A percentile compares a stretch with the other conserved stretches of the same genome.
These are phyloP conservation scores for Leptoxyphium fumago DNA, from an alignment of 2,329 filamentous ascomycete species.

Conservation along the genomic window DNA sequence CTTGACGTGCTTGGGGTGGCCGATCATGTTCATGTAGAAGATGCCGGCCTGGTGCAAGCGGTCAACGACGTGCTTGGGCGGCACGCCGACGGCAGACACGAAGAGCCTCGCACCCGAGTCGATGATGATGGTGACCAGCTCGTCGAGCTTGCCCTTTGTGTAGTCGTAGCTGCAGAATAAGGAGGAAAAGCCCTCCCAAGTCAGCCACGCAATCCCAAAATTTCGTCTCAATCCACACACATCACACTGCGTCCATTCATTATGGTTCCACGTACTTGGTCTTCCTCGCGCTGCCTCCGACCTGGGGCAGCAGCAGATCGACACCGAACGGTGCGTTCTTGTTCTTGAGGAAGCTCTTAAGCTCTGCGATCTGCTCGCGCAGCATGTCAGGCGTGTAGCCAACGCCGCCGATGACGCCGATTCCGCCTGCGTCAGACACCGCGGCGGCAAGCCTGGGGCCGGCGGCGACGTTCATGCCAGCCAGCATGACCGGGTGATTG, in stretches of 20 bases:
- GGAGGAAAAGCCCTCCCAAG: not conserved
- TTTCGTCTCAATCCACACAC: not conserved
- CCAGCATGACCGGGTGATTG: slow-evolving; percentile 88
- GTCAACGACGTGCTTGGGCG: slow-evolving; percentile 77
- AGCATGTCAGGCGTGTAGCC: slow-evolving; percentile 97
- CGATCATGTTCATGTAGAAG: slow-evolving; percentile 99
- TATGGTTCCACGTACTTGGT: slow-evolving; percentile 50
- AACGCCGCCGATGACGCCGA: slow-evolving; percentile 91
- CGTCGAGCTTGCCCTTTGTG: slow-evolving; percentile 94
- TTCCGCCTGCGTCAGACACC: slow-evolving; percentile 89
- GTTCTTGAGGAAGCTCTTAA: slow-evolving; percentile 76
- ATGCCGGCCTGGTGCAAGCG: slow-evolving; percentile 76
- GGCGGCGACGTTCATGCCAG: slow-evolving; percentile 98
- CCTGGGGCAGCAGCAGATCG: slow-evolving; percentile 83
- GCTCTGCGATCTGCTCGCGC: slow-evolving; percentile 80
- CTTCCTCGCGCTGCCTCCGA: slow-evolving; percentile 86
- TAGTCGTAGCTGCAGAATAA: slow-evolving; percentile 70
- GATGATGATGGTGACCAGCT: slow-evolving; percentile 84
- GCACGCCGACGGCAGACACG: slow-evolving; percentile 90
- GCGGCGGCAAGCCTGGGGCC: slow-evolving; percentile 92
- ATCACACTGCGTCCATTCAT: not conserved
- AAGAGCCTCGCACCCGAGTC: slow-evolving; percentile 83
- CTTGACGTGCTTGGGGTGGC: slow-evolving; percentile 96
- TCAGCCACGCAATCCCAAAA: not conserved
- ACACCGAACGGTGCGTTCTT: slow-evolving; percentile 94